Evolutionary conservation across 345 rosid species (phyloP).

Genomic region (Hirschfeldia incana): DNA sequence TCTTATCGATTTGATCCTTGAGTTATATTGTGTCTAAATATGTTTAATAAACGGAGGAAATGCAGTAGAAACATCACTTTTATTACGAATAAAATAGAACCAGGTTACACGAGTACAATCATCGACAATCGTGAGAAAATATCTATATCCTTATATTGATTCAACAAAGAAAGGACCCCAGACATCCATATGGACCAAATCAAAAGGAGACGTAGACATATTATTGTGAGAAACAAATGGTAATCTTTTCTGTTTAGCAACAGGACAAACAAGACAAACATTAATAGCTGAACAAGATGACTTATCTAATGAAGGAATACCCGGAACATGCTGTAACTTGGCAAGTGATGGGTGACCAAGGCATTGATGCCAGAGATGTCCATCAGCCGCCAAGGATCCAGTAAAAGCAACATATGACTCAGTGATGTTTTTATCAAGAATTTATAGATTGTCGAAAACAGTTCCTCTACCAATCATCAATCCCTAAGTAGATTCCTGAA

Average conservation of each 20-base stretch:
- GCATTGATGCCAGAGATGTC: background rate
- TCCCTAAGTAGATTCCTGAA: no score
- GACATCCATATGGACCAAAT: background rate
- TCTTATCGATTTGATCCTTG: background rate
- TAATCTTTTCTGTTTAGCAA: background rate
- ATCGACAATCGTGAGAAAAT: background rate
- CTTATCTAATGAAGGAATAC: background rate
- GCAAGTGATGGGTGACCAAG: background rate
- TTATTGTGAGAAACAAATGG: background rate
- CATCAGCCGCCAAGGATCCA: background rate
- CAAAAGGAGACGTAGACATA: background rate
- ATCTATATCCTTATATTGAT: background rate
- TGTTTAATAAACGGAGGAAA: background rate
- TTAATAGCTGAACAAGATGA: background rate
- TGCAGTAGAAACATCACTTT: background rate
- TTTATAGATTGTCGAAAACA: background rate
- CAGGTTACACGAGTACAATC: background rate
- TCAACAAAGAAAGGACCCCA: background rate
- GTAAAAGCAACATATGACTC: background rate
- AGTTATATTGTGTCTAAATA: background rate
- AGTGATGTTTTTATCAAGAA: background rate
- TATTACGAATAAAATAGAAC: background rate
- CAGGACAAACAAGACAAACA: background rate
- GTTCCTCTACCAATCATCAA: background rate
- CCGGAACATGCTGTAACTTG: background rate